Percentiles rank a stretch among this genome's conserved stretches.
phyloP scores from a whole-genome alignment of 306 rosid genomes.

The Vachellia pachyceras region DNA sequence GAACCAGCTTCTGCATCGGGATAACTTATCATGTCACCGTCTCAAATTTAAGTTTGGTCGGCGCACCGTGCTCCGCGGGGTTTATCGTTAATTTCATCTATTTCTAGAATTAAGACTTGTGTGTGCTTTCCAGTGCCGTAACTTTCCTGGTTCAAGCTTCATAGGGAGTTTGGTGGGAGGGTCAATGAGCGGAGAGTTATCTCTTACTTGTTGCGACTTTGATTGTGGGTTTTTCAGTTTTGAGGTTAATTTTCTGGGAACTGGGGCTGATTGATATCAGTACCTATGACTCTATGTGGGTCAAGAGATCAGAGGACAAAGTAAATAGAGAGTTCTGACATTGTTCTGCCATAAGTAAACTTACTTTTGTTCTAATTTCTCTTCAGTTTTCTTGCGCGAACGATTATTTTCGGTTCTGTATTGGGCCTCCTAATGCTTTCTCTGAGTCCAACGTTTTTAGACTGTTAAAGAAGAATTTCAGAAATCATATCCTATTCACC shows the following conservation, averaged over 20 bases:
- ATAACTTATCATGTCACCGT: not conserved
- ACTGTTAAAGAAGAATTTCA: not conserved
- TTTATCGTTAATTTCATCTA: not conserved
- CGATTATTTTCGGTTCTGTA: not conserved
- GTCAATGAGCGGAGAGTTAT: conserved; percentile 9
- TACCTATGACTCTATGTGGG: not conserved
- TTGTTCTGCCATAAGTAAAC: not conserved
- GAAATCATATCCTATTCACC: conserved; percentile 23
- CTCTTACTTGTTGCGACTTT: not conserved
- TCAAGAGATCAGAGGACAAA: not conserved
- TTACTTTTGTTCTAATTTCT: not conserved
- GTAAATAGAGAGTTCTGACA: not conserved
- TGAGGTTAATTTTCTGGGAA: not conserved
- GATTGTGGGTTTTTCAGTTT: conserved; percentile 1
- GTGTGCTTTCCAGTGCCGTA: not conserved
- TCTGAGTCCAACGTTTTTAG: not conserved
- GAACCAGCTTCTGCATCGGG: not conserved
- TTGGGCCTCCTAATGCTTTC: not conserved
- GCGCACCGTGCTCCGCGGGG: not conserved
- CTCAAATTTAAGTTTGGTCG: not conserved
- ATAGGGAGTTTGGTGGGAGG: not conserved
- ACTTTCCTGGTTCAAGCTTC: not conserved
- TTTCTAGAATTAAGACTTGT: not conserved
- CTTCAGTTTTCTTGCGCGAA: not conserved
- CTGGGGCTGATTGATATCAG: not conserved